A percentile compares a stretch with the other conserved stretches of the same genome.
Evolutionary conservation across 345 rosid genomes (phyloP).

Genomic region (Boechera retrofracta): DNA sequence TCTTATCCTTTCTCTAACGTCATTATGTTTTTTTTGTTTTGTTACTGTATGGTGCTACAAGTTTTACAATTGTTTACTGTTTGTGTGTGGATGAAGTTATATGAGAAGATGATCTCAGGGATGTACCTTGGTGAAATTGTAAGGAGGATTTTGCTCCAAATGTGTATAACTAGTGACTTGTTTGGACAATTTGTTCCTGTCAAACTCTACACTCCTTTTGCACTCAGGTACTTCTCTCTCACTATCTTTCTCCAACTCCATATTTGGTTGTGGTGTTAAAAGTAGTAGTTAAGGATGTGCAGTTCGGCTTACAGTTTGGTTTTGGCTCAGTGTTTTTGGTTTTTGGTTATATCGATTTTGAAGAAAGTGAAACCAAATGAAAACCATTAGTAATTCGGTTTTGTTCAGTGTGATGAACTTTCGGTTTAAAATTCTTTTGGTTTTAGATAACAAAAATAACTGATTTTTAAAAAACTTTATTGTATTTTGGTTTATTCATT

Average conservation of each 20-base stretch:
- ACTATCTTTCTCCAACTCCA: slow-evolving; percentile 13
- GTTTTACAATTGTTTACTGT: slow-evolving; percentile 8
- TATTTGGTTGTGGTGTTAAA: neutral
- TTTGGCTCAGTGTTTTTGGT: neutral
- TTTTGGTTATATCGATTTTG: neutral
- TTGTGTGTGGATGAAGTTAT: slow-evolving; percentile 56
- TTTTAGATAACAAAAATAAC: neutral
- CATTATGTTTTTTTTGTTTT: neutral
- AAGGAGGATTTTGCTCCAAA: slow-evolving; percentile 58
- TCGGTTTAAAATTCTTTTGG: neutral
- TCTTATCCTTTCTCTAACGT: slow-evolving; percentile 1
- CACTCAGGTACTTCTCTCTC: slow-evolving; percentile 50
- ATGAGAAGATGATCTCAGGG: slow-evolving; percentile 92
- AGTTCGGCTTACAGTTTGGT: neutral
- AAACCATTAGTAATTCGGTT: neutral
- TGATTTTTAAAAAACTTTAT: neutral
- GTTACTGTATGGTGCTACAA: neutral
- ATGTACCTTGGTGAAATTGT: slow-evolving; percentile 96
- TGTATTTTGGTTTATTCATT: neutral
- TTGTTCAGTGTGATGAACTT: neutral
- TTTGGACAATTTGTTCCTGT: slow-evolving; percentile 55
- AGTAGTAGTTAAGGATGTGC: neutral
- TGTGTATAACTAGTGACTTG: slow-evolving; percentile 64
- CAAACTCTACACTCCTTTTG: slow-evolving; percentile 61
- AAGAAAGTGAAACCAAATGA: neutral